Conservation (phyloP, 2,329 filamentous ascomycete genomes). For the Penicillium oxalicum region DNA sequence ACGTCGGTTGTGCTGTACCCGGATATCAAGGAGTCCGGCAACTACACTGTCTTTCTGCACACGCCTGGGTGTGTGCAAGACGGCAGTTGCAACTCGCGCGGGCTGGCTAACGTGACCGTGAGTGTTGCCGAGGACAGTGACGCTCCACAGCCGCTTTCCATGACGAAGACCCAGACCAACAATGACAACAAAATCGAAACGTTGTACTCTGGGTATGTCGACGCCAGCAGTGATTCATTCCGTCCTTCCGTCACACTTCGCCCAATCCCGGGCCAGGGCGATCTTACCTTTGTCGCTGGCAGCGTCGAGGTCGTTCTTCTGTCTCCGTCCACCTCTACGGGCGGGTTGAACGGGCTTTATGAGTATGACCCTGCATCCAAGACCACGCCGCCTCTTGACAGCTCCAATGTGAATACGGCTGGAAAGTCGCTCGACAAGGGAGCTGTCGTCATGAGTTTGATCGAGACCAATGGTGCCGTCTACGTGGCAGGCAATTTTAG, state of each 20-base stretch:
- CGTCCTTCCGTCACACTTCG: slow-evolving; percentile 73
- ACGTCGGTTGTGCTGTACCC: slow-evolving; percentile 65
- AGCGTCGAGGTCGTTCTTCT: slow-evolving; percentile 65
- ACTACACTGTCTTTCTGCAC: slow-evolving; percentile 85
- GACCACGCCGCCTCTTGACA: slow-evolving; percentile 57
- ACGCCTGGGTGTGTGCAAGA: slow-evolving; percentile 87
- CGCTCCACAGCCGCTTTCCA: slow-evolving; percentile 48
- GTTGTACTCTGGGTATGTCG: slow-evolving; percentile 79
- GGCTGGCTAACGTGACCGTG: slow-evolving; percentile 74
- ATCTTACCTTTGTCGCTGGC: slow-evolving; percentile 81
- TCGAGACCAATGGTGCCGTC: slow-evolving; percentile 56
- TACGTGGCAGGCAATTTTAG: slow-evolving; percentile 85
- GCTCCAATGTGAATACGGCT: slow-evolving; percentile 70
- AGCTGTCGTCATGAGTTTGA: slow-evolving; percentile 67
- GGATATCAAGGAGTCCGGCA: slow-evolving; percentile 79
- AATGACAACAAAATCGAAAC: slow-evolving; percentile 95
- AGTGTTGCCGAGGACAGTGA: slow-evolving; percentile 52
- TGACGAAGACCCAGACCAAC: slow-evolving; percentile 79
- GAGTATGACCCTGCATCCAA: slow-evolving; percentile 68
- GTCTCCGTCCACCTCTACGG: slow-evolving; percentile 50
- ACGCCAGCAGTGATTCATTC: slow-evolving; percentile 67
- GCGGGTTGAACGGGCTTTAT: slow-evolving; percentile 81
- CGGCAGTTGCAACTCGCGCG: slow-evolving; percentile 66
- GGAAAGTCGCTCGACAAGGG: slow-evolving; percentile 62
- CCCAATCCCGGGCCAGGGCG: slow-evolving; percentile 55